Evolutionary conservation across 1,139 yeast species (phyloP), one percentile per base, ranked within the genome.

Genomic region (Debaryomycetaceae sp.): DNA sequence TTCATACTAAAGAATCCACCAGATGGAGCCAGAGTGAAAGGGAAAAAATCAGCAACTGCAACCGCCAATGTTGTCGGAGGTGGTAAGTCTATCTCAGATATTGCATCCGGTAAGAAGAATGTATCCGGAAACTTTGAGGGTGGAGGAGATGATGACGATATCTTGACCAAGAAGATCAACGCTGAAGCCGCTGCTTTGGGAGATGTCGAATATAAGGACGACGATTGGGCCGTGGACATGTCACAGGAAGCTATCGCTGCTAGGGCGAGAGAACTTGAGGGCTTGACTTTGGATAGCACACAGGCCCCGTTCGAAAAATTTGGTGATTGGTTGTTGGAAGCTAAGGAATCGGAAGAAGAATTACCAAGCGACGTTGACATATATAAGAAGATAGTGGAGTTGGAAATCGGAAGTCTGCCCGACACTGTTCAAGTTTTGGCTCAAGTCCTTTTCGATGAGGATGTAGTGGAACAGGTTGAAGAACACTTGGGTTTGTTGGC

Each of bases 201-300:
- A 24, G 65, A 60, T 33, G 81, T 86, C 46, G 84, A 81, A 54
- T 78, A 78, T 42, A 81, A 82, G 52, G 97, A 90, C 61, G 97
- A 88, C 57, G 96, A 89, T 53, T 93, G 99, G 99, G 90, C 98
- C 20, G 97, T 91, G 43, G 99, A 93, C 65, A 87, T 93, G 82
- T 87, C 97, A 43, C 96, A 87, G 63, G 99, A 90, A 68, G 99
- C 99, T 44, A 89, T 95, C 56, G 86, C 87, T 61, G 90, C 88
- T 38, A 87, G 99, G 70, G 97, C 96, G 45, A 76, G 83, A 59
- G 95, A 87, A 62, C 76, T 91, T 53, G 96, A 90, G 67, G 84
- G 81, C 39, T 58, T 80, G 50, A 62, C 68, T 37, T 66, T 80
- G 62, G 67, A 68, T 39, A 69, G 66, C 45, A 66, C 66, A 42